phyloP scores from a whole-genome alignment of 331 rosid species.

The Quercus lobata region DNA sequence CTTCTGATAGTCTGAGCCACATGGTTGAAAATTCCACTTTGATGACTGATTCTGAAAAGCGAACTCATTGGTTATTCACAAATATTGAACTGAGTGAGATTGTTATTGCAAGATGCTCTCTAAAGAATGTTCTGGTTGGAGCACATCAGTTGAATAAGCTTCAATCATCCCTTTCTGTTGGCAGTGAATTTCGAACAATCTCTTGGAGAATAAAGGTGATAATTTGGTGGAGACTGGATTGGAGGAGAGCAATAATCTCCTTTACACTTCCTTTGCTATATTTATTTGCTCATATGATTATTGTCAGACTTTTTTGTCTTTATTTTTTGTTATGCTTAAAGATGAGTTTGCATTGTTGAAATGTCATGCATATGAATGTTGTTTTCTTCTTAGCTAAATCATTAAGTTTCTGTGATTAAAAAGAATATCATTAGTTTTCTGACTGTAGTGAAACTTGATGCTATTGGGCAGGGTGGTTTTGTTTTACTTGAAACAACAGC shows the following conservation, averaged over 20 bases:
- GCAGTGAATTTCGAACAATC: constrained; percentile 52
- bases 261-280: constrained; percentile 13
- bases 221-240: constrained; percentile 8
- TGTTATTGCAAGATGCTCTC: constrained; percentile 58
- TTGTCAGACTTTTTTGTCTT: background rate
- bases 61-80: constrained; percentile 48
- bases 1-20: constrained; percentile 32
- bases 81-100: constrained; percentile 44
- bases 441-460: constrained; percentile 22
- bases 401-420: background rate
- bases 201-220: constrained; percentile 77
- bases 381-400: constrained; percentile 12
- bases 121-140: constrained; percentile 50
- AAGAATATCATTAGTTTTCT: constrained; percentile 7
- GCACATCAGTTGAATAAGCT: constrained; percentile 54
- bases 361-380: constrained; percentile 9
- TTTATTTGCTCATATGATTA: background rate
- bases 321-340: constrained; percentile 2
- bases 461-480: constrained; percentile 74
- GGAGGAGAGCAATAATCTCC: constrained; percentile 6
- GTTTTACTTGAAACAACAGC: constrained; percentile 65
- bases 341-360: background rate
- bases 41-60: constrained; percentile 32
- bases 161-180: constrained; percentile 50
- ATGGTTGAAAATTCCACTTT: constrained; percentile 29